A percentile compares a stretch with the other conserved stretches of the same genome.
Conservation (phyloP, 352 stramenopile species). For the Pythium phragmitis region DNA sequence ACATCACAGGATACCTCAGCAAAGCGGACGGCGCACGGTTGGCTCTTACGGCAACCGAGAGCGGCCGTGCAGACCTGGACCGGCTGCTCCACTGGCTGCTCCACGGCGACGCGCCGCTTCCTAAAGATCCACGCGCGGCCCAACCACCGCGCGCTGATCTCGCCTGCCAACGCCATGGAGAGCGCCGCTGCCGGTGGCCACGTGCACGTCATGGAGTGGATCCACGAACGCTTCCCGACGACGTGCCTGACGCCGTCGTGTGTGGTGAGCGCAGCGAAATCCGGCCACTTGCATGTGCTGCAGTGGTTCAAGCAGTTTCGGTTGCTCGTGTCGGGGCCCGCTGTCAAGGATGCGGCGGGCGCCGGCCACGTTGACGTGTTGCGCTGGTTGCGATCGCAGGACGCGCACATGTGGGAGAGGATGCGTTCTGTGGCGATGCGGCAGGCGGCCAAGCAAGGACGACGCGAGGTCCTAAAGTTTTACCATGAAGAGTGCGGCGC, state of each 20-base stretch:
- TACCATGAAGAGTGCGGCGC: neutral
- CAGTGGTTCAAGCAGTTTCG: neutral
- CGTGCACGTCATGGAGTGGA: neutral
- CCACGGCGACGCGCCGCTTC: slow-evolving; percentile 2
- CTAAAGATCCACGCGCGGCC: neutral
- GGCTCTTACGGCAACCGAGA: neutral
- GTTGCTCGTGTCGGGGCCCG: neutral
- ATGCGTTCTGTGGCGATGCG: neutral
- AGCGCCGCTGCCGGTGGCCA: neutral
- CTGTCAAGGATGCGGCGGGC: neutral
- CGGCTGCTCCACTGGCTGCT: neutral
- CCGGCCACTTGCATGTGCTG: neutral
- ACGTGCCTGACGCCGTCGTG: neutral
- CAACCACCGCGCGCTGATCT: slow-evolving; percentile 1
- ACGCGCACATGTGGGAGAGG: neutral
- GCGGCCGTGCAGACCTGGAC: neutral
- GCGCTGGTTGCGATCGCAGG: neutral
- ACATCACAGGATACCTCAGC: neutral
- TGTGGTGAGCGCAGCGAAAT: neutral
- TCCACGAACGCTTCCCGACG: neutral
- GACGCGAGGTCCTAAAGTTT: neutral
- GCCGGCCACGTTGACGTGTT: neutral
- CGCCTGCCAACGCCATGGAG: neutral
- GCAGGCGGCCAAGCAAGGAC: neutral
- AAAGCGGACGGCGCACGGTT: neutral